phyloP scores from a whole-genome alignment of 1,284 basidiomycete species.

The Serendipita sp. region DNA sequence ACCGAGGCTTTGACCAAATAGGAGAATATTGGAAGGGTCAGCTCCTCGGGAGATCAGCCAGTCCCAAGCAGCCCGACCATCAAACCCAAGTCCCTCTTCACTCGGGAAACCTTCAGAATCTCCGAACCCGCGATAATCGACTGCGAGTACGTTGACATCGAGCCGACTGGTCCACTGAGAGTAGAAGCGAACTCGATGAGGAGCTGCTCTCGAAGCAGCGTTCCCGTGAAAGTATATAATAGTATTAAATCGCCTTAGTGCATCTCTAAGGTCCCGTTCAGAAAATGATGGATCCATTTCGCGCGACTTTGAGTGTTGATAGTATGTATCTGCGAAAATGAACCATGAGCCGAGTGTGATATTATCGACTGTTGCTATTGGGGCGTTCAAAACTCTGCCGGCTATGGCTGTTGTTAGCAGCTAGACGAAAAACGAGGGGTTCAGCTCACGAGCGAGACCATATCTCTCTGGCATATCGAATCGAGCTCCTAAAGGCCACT shows the following conservation, averaged over 20 bases:
- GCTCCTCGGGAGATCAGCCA: conserved; percentile 56
- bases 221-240: conserved; percentile 88
- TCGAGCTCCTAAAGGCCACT: conserved; percentile 47
- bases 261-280: conserved; percentile 24
- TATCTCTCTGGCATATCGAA: conserved; percentile 60
- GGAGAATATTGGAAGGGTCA: conserved; percentile 40
- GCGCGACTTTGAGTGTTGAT: conserved; percentile 22
- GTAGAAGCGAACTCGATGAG: conserved; percentile 50
- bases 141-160: conserved; percentile 61
- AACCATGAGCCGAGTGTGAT: conserved; percentile 82
- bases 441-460: conserved; percentile 63
- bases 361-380: conserved; percentile 61
- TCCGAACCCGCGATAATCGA: conserved; percentile 88
- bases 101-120: conserved; percentile 72
- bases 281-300: conserved; percentile 11
- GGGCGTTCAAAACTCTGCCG: conserved; percentile 63
- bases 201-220: conserved; percentile 58
- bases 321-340: conserved; percentile 57
- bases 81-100: conserved; percentile 57
- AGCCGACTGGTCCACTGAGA: conserved; percentile 46
- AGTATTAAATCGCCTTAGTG: conserved; percentile 52
- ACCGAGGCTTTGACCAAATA: conserved; percentile 74
- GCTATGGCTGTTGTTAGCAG: conserved; percentile 30
- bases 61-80: conserved; percentile 71
- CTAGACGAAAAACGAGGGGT: background rate